Percentiles rank a stretch among this genome's conserved stretches.
These are phyloP conservation scores for Emericellopsis cladophorae DNA, from an alignment of 2,329 filamentous ascomycete genomes.

Conservation along the genomic window DNA sequence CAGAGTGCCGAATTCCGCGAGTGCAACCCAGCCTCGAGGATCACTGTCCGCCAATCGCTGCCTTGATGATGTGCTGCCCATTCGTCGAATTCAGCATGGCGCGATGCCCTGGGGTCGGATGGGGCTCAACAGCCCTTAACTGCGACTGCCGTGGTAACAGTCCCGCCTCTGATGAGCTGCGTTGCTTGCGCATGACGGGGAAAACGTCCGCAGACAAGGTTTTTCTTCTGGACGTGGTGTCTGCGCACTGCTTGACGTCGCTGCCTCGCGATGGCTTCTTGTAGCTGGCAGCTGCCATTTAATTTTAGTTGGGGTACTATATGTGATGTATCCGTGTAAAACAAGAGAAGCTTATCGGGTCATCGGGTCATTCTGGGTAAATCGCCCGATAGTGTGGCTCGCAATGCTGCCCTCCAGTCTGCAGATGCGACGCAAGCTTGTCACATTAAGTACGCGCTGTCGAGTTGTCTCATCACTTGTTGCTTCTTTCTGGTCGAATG, in stretches of 20 bases:
- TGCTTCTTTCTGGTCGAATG: no score
- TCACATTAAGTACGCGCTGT: no score
- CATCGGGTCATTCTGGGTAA: no score
- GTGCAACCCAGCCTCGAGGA: not conserved
- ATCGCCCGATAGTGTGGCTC: no score
- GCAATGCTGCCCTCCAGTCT: no score
- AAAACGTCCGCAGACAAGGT: not conserved
- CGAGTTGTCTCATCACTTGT: no score
- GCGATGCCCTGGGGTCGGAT: not conserved
- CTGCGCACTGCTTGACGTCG: not conserved
- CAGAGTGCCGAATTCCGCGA: not conserved
- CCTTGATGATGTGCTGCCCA: not conserved
- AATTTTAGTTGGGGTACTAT: no score
- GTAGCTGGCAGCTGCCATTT: no score
- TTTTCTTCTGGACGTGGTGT: not conserved
- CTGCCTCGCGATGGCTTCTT: no score
- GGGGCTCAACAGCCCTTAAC: not conserved
- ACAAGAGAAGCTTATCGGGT: no score
- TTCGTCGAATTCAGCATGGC: not conserved
- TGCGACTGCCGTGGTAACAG: not conserved
- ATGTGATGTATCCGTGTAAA: no score
- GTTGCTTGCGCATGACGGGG: not conserved
- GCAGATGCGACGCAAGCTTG: no score
- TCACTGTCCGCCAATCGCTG: not conserved
- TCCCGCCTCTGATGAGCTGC: not conserved